A percentile compares a stretch with the other conserved stretches of the same genome.
These are phyloP conservation scores for Fraxinus americana DNA, from an alignment of 257 asterid genomes.

Conservation along the genomic window DNA sequence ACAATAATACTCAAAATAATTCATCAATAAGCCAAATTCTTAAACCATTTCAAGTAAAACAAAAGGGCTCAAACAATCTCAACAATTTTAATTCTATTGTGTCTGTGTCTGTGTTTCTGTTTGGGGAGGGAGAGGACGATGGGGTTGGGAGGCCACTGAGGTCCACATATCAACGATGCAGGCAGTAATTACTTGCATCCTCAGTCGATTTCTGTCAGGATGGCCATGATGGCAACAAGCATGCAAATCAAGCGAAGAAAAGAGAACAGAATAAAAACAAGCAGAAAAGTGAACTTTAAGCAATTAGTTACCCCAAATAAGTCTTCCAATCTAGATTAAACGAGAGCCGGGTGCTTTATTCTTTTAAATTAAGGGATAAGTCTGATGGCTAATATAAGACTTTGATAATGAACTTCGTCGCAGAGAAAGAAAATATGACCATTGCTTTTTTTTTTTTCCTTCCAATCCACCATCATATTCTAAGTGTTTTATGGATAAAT, in stretches of 20 bases:
- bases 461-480: not conserved
- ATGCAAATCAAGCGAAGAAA: not conserved
- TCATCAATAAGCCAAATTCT: not conserved
- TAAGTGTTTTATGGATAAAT: not conserved
- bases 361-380: not conserved
- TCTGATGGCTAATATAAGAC: not conserved
- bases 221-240: not conserved
- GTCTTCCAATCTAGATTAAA: not conserved
- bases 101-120: not conserved
- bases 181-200: not conserved
- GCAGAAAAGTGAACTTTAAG: not conserved
- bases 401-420: not conserved
- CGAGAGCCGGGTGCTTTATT: not conserved
- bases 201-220: not conserved
- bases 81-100: not conserved
- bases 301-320: not conserved
- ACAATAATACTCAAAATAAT: not conserved
- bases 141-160: not conserved
- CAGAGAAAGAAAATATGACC: not conserved
- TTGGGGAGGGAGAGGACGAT: not conserved
- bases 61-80: not conserved
- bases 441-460: not conserved
- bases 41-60: not conserved
- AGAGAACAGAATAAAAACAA: not conserved
- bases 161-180: not conserved